Base-by-base conservation (phyloP, 768 basidiomycete genomes). In the Boletus fagicola region DNA sequence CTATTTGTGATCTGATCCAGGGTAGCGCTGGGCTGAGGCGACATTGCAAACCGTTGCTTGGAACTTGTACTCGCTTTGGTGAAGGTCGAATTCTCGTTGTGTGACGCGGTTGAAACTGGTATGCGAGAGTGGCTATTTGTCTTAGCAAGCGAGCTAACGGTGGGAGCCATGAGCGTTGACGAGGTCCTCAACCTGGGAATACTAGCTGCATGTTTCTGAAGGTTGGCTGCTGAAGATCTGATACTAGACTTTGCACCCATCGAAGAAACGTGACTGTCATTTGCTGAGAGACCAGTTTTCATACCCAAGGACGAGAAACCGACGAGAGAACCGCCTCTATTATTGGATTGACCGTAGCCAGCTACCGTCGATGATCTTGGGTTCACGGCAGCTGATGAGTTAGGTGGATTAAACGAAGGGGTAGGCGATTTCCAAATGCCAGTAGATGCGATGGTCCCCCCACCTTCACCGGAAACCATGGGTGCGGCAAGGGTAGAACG, bases 81-180 rank as follows among this genome's bases (percentile, higher is more conserved):
- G 2, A 57, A 22, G 18, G 50, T 61, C 18, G 50, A 44, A 38
- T 65, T 61, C 55, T 70, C 64, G 8, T n/a, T n/a, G n/a, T 59
- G 35, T 9, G 62, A 47, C 44, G 56, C 36, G 24, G 50, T 42
- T 10, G 71, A 54, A 40, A 63, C 62, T 24, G 72, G 68, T 42
- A 66, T 62, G 13, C 68, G 69, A 33, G 69, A 54, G 24, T 64
- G 63, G 13, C 40, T 53, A 38, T 59, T 74, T 24, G 68, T 75
- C 74, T 84, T 88, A 3, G 89, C 89, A 24, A 90, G 73, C 1
- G 89, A 91, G 63, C 88, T 89, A 2, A 86, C 88, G 1, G 89
- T 91, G 0, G 89, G 89, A 0, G 88, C 88, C 50, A 87, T 73
- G 13, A 91, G 75, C 38, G 85, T 80, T 3, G 83, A 81, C 8